Conservation (phyloP, 192 early-diverging fungal species). For the Coemansia furcata region DNA sequence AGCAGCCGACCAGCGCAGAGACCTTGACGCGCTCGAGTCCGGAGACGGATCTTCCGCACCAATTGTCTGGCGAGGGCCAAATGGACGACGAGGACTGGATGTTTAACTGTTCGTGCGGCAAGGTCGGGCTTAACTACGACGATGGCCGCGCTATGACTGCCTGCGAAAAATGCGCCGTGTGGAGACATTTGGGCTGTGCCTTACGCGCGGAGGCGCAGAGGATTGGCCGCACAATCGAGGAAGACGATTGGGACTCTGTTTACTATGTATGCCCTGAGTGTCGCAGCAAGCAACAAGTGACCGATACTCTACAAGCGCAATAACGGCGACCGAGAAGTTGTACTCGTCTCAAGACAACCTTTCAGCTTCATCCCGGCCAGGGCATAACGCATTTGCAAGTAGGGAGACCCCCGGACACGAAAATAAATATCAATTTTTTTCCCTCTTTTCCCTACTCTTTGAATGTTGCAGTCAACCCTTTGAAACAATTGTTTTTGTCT, state of each 20-base stretch:
- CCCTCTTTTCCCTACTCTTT: no score
- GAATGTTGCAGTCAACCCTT: no score
- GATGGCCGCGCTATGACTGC: slow-evolving; percentile 45
- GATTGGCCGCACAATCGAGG: slow-evolving; percentile 20
- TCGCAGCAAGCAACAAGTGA: neutral
- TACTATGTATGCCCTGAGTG: slow-evolving; percentile 22
- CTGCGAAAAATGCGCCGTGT: slow-evolving; percentile 28
- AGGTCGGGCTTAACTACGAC: slow-evolving; percentile 30
- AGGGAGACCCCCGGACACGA: no score
- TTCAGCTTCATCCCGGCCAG: no score
- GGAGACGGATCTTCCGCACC: neutral
- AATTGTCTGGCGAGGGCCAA: neutral
- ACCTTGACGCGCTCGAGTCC: neutral
- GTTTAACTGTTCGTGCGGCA: slow-evolving; percentile 38
- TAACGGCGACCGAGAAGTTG: neutral
- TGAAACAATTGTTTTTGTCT: neutral
- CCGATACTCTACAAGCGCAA: neutral
- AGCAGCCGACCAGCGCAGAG: neutral
- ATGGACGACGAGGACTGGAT: slow-evolving; percentile 28
- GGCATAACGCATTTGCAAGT: no score
- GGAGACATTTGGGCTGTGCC: slow-evolving; percentile 38
- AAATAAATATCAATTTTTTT: no score
- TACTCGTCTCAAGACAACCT: neutral
- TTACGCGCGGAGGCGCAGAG: slow-evolving; percentile 26
- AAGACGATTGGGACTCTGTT: slow-evolving; percentile 37